Evolutionary conservation across 2,329 filamentous ascomycete genomes (phyloP), one percentile per base, ranked within the genome.

Genomic region (Leptographium radiaticola): DNA sequence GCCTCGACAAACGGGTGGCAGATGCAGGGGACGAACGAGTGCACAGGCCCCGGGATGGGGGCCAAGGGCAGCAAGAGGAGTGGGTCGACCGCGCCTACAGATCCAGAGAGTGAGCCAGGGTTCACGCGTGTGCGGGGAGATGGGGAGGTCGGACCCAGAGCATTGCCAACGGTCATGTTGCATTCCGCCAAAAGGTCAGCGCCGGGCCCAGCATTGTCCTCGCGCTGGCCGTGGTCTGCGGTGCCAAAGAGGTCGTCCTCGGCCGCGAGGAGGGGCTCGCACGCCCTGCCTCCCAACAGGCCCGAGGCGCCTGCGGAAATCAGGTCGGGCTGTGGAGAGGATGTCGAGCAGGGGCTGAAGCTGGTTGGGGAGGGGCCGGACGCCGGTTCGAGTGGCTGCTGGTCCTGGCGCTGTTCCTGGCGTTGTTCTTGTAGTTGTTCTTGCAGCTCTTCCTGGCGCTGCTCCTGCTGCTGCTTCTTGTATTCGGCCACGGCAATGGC

Each of bases 1-100:
- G 73, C 61, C 15, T 63, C 63, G 9, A 72, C 57, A 49, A 71
- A 72, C 1, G 71, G 70, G 53, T 69, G 72, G 52, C 70, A 67
- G 0, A 66, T 68, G 60, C 73, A 73, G 1, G 48, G 43, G 6
- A 58, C 52, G 30, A 56, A 56, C 36, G 36, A n/a, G 12, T 50
- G 18, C 36, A 16, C 34, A 31, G 44, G 44, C 25, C 31, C 44
- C 30, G 44, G 15, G 2, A 31, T 16, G 7, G 11, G 31, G 31
- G 30, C 20, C n/a, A 25, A 6, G 15, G 34, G 8, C 12, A n/a
- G 18, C 11, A 10, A 12, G n/a, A 12, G 46, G 20, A 25, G 46
- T 15, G 39, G 46, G 34, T 46, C 16, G 30, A 15, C 48, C 15
- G 39, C 11, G 25, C 45, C 31, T 52, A 48, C 15, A 48, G 33